Base-by-base conservation (phyloP, 805 yeast genomes). In the Clavispora fructus region DNA sequence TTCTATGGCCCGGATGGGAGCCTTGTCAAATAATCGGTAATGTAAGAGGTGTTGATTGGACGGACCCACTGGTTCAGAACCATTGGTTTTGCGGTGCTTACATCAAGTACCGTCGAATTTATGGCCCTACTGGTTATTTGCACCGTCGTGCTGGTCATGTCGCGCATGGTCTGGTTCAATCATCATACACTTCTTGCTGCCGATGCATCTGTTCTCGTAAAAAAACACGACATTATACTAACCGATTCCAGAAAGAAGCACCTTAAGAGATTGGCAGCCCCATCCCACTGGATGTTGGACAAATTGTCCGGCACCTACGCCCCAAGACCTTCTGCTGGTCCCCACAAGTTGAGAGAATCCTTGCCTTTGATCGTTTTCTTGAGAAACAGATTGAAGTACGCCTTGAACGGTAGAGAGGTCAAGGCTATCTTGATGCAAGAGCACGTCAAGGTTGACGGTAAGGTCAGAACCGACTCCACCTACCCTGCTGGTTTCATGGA, bases 251-350 rank as follows among this genome's bases (percentile, higher is more conserved):
- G 91, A 86, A 89, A 90, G 91, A 91, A 92, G 85, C 97, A 92
- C 77, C 85, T 91, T 77, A 91, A 92, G 85, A 90, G 98, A 86
- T 86, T 92, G 79, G 97, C 98, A 76, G 99, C 99, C 76, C 99
- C 99, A 83, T 86, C 91, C 82, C 99, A 94, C 86, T 94, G 99
- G 99, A 87, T 94, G 95, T 88, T 94, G 82, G 99, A 95, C 95
- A 94, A 94, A 82, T 83, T 94, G 80, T 87, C 97, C 72, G 99
- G 99, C 75, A 82, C 88, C 71, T 94, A 94, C 76, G 99, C 99
- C 59, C 99, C 99, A 81, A 90, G 98, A 82, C 96, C 98, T 72
- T 90, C 97, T 58, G 85, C 96, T 65, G 99, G 99, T 82, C 99
- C 99, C 74, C 99, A 92, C 83, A 94, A 92, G 79, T 83, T 91